These are phyloP conservation scores for Nothopassalora personata DNA, from an alignment of 2,329 filamentous ascomycete genomes.

Conservation along the genomic window DNA sequence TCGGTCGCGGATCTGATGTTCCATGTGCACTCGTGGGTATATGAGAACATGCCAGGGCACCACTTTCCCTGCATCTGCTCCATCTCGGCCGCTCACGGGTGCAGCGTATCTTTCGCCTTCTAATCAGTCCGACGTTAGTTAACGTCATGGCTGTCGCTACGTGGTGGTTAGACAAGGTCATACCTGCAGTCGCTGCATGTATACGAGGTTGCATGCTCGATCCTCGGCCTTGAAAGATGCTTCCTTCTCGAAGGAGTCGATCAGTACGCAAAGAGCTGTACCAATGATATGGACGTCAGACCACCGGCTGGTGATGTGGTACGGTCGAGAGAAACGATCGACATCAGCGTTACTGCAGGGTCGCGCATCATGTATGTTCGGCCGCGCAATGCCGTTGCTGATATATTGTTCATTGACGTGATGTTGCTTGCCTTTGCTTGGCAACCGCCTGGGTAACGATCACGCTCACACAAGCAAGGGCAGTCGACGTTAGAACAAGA, in stretches of 20 bases:
- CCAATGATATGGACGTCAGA: not conserved
- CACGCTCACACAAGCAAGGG: constrained; percentile 4
- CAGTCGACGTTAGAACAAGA: constrained; percentile 4
- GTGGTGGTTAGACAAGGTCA: not conserved
- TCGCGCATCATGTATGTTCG: not conserved
- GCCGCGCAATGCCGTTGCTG: not conserved
- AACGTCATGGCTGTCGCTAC: not conserved
- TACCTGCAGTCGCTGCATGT: constrained; percentile 19
- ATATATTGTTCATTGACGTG: not conserved
- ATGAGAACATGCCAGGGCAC: constrained; percentile 15
- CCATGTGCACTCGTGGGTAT: too few relatives aligned
- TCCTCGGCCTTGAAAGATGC: not conserved
- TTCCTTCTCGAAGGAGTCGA: not conserved
- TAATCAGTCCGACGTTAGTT: constrained; percentile 1
- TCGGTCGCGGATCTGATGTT: not conserved
- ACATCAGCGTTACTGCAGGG: not conserved
- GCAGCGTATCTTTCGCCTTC: constrained; percentile 16
- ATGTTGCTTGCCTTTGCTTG: not conserved
- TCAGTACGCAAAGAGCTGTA: not conserved
- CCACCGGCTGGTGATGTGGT: not conserved
- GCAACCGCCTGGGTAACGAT: not conserved
- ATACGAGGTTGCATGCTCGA: constrained; percentile 12
- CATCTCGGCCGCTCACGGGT: constrained; percentile 12
- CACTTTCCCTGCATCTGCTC: constrained; percentile 14
- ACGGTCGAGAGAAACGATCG: not conserved